Evolutionary conservation across 495 filamentous ascomycete species (phyloP), one percentile per base, ranked within the genome.

Genomic region (Cercophora samala): DNA sequence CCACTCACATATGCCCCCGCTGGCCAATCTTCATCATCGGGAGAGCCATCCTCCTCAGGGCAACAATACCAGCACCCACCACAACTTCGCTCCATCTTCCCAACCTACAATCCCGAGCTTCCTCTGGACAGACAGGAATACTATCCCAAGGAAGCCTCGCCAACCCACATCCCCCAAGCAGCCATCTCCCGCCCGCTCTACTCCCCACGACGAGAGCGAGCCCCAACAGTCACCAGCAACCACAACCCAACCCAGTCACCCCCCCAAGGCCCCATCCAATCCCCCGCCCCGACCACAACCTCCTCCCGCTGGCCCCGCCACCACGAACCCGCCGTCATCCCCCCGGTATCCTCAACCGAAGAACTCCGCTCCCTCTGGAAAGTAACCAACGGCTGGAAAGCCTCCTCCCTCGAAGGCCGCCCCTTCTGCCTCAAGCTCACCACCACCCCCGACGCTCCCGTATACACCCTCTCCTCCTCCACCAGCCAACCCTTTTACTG

Each of bases 101-200:
- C 92, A 17, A 85, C 82, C n/a, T 93, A 92, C 72, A 87, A 96
- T 74, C 87, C 88, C 11, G 84, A 84, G n/a, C 60, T 90, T 9
- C 84, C 90, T 9, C 82, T 92, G 24, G 82, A 84, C 65, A 85
- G 87, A 64, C 91, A 95, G 73, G 79, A 82, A 52, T 92, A 93
- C 72, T 87, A 83, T 64, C 88, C 89, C 13, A 87, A 84, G 4
- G 84, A 84, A 74, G 69, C 77, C 64, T 82, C 74, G 52, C 81
- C 84, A 18, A 80, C 83, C 24, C 76, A 86, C 70, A 82, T 88
- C 66, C 85, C 86, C 6, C 77, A 77, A 64, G 76, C 80, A 2
- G 80, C 86, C 61, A 87, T 88, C 72, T 87, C 81, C 76, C 74
- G 84, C 58, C 76, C 82, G 19, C 78, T 83, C 15, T 88, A 89